A percentile compares a stretch with the other conserved stretches of the same genome.
These are phyloP conservation scores for Carex pumila DNA, from an alignment of 176 grass and related monocot genomes.

Conservation along the genomic window DNA sequence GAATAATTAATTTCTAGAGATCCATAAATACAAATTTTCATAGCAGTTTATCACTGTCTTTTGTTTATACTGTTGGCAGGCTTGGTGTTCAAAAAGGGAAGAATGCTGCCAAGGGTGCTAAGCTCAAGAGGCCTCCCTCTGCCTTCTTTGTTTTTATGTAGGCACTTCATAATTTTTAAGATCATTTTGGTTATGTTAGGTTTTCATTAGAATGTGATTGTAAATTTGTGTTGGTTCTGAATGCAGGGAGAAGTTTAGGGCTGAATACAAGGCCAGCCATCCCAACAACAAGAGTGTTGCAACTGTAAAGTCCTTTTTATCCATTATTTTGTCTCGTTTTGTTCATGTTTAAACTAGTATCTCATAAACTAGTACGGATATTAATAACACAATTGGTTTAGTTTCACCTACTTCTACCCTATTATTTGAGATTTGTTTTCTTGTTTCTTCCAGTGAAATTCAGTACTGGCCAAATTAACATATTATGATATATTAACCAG, in stretches of 20 bases:
- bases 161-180: not conserved
- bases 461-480: not conserved
- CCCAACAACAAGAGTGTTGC: constrained; percentile 39
- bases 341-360: not conserved
- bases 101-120: constrained; percentile 24
- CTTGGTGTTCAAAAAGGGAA: constrained; percentile 26
- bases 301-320: constrained; percentile 19
- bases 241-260: constrained; percentile 31
- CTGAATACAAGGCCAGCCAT: constrained; percentile 28
- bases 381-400: not conserved
- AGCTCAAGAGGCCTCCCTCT: constrained; percentile 41
- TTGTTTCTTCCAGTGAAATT: not conserved
- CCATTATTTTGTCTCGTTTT: not conserved
- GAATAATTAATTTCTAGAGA: not conserved
- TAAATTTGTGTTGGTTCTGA: constrained; percentile 5
- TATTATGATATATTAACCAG: not conserved
- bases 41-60: not conserved
- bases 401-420: not conserved
- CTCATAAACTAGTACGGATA: too few species aligned
- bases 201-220: not conserved
- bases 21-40: not conserved
- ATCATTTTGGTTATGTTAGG: not conserved
- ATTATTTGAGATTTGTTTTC: not conserved
- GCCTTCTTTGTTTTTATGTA: constrained; percentile 54
- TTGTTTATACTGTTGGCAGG: not conserved